Evolutionary conservation across 768 basidiomycete species (phyloP).

Genomic region (Suillus tomentosus): DNA sequence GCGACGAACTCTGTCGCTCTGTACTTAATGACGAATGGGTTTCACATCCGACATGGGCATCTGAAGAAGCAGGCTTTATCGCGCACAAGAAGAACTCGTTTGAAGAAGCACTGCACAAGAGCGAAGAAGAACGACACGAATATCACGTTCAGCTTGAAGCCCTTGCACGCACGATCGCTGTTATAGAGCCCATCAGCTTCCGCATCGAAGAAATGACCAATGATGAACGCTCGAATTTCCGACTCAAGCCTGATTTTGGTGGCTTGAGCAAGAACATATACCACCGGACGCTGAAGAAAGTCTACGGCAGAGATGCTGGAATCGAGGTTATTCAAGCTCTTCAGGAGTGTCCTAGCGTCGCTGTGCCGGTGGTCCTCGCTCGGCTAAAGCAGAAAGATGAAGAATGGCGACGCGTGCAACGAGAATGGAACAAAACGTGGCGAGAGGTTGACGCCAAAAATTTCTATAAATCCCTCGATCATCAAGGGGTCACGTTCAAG

Average conservation of each 20-base stretch:
- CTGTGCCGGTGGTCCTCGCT: constrained; percentile 87
- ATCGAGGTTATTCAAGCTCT: constrained; percentile 80
- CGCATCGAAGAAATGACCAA: constrained; percentile 87
- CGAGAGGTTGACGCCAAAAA: constrained; percentile 95
- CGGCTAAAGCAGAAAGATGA: constrained; percentile 94
- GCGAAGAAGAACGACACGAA: constrained; percentile 98
- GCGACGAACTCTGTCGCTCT: constrained; percentile 92
- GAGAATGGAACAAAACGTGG: constrained; percentile 98
- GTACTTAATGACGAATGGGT: constrained; percentile 99
- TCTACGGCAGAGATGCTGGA: constrained; percentile 84
- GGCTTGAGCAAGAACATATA: constrained; percentile 86
- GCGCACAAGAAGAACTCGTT: constrained; percentile 96
- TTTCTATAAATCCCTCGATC: constrained; percentile 97
- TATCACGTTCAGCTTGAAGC: constrained; percentile 96
- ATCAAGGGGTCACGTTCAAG: constrained; percentile 95
- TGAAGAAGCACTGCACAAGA: constrained; percentile 94
- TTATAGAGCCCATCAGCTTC: constrained; percentile 84
- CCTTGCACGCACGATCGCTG: constrained; percentile 83
- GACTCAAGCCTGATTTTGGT: constrained; percentile 86
- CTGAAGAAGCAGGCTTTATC: constrained; percentile 92
- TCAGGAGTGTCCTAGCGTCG: constrained; percentile 88
- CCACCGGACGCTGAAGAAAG: constrained; percentile 89
- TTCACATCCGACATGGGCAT: constrained; percentile 97
- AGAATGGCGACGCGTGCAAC: constrained; percentile 92
- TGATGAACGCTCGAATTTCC: constrained; percentile 82